A percentile compares a stretch with the other conserved stretches of the same genome.
Evolutionary conservation across 2,329 filamentous ascomycete genomes (phyloP).

Genomic region (Diplocarpon mali): DNA sequence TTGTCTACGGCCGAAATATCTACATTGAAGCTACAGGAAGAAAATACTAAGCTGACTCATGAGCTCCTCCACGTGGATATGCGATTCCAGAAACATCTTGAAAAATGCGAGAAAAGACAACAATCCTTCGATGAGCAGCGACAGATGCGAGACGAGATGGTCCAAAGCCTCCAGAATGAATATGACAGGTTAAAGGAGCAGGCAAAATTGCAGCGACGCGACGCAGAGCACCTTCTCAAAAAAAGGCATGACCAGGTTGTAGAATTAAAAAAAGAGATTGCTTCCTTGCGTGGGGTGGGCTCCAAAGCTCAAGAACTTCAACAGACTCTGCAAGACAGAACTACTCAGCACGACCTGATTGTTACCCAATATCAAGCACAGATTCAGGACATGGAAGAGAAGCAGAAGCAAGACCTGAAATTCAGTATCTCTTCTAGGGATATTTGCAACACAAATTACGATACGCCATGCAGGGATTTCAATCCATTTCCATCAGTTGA

Average conservation of each 20-base stretch:
- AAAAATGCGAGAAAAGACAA: constrained; percentile 30
- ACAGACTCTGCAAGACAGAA: constrained; percentile 12
- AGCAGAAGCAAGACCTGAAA: neutral
- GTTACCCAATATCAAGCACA: constrained; percentile 15
- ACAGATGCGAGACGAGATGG: constrained; percentile 36
- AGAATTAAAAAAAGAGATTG: constrained; percentile 43
- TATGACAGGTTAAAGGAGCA: constrained; percentile 44
- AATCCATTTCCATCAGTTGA: constrained; percentile 4
- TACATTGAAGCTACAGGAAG: constrained; percentile 20
- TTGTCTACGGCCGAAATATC: constrained; percentile 35
- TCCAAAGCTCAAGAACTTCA: constrained; percentile 12
- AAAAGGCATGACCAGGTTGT: constrained; percentile 46
- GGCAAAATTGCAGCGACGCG: constrained; percentile 41
- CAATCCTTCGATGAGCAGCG: constrained; percentile 34
- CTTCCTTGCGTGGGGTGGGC: constrained; percentile 31
- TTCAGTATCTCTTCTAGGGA: neutral
- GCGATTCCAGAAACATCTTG: constrained; percentile 20
- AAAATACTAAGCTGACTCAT: constrained; percentile 24
- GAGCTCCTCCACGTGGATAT: constrained; percentile 22
- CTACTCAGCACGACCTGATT: constrained; percentile 13
- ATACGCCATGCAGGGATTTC: neutral
- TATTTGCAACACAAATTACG: neutral
- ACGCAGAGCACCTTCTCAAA: constrained; percentile 43
- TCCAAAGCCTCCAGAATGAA: constrained; percentile 39
- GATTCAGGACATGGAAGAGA: constrained; percentile 11